phyloP scores from a whole-genome alignment of 495 filamentous ascomycete genomes.

The Xylaria sp. region DNA sequence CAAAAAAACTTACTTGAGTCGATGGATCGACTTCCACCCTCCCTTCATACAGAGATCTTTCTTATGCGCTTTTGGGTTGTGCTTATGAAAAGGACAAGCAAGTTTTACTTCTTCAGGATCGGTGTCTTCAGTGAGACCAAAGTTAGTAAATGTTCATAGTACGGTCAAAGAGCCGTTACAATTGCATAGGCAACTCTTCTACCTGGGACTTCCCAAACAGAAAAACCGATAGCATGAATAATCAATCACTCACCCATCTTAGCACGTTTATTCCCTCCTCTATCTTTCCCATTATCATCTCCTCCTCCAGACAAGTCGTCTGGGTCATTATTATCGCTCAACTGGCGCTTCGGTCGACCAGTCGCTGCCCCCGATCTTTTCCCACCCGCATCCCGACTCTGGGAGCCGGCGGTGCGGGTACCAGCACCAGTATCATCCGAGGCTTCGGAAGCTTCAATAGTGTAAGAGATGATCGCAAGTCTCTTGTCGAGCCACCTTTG shows the following conservation, averaged over 20 bases:
- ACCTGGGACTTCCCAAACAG: background rate
- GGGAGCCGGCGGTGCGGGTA: slow-evolving; percentile 27
- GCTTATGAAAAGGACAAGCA: slow-evolving; percentile 54
- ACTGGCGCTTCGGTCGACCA: slow-evolving; percentile 36
- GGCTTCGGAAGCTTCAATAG: slow-evolving; percentile 39
- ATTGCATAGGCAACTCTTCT: background rate
- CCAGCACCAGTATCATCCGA: slow-evolving; percentile 30
- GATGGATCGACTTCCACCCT: slow-evolving; percentile 51
- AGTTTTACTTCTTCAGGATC: slow-evolving; percentile 36
- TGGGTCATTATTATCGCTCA: slow-evolving; percentile 32
- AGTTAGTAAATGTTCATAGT: background rate
- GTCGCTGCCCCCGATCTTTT: slow-evolving; percentile 32
- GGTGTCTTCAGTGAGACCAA: slow-evolving; percentile 12
- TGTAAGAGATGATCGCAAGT: slow-evolving; percentile 40
- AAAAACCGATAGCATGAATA: background rate
- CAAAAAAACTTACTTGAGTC: slow-evolving; percentile 48
- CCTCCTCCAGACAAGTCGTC: slow-evolving; percentile 37
- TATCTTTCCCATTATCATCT: slow-evolving; percentile 34
- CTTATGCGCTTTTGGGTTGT: slow-evolving; percentile 46
- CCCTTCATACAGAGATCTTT: slow-evolving; percentile 49
- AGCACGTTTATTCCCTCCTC: slow-evolving; percentile 38
- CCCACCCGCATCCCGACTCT: slow-evolving; percentile 29
- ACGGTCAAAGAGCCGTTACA: background rate
- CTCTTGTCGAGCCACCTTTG: slow-evolving; percentile 40
- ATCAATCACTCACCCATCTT: slow-evolving; percentile 30